Base-by-base conservation (phyloP, 495 filamentous ascomycete genomes). In the Haplographium delicatum region DNA sequence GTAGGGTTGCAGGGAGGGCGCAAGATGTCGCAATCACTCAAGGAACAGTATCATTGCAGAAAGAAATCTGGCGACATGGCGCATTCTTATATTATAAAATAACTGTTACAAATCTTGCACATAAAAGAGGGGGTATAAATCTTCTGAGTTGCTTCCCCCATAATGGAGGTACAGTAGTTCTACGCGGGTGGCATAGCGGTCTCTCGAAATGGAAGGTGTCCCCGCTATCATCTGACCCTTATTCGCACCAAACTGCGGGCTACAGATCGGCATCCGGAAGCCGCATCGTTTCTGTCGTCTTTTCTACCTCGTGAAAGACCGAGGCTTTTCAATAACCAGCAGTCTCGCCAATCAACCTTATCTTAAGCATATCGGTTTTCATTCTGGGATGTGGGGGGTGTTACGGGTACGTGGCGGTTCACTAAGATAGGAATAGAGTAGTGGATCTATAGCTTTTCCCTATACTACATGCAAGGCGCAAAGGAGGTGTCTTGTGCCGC, bases 381-480 rank as follows among this genome's bases (percentile, higher is more conserved):
- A 19, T 4, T 44, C 19, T 15, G 10, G 42, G 23, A 18, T 16
- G 13, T 7, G 34, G 19, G 13, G 15, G 34, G 5, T 38, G 5
- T 9, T 5, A 38, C 15, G 5, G 5, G 5, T 16, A 38, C 6
- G 28, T 7, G 6, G 28, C 7, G 28, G 28, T 7, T 16, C 34
- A 44, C 26, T n/a, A 44, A 18, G 15, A 24, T 25, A 43, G 39
- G 39, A 16, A 16, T 18, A 16, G n/a, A n/a, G 7, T 9, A 20
- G 24, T 13, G 3, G 42, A 26, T 60, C 55, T 58, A 58, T 46
- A 33, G 25, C 44, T 56, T 58, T 47, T n/a, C n/a, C 51, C 48
- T 62, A 62, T 62, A 58, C 59, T 62, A 62, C 59, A 62, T 55
- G 53, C 56, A 47, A 34, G 23, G 31, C 51, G 44, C 27, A 47